Conservation (phyloP, 768 basidiomycete species). For the Boletus reticulatus region DNA sequence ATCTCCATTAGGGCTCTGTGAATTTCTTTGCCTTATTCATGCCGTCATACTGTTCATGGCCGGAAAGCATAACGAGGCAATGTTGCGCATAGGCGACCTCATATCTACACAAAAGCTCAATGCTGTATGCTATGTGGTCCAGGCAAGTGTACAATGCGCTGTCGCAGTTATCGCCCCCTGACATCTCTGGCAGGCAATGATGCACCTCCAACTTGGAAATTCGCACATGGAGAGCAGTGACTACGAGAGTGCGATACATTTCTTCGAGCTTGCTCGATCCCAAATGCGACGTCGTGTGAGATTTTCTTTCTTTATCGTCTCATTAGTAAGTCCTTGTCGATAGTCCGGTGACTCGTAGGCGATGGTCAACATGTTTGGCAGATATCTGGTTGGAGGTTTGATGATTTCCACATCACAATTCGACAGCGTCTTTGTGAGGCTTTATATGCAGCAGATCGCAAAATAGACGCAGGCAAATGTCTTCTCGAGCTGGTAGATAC, state of each 20-base stretch:
- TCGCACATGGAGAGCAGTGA: neutral
- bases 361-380: neutral
- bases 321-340: neutral
- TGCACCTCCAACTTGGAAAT: neutral
- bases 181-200: too few relatives aligned
- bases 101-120: fast-evolving
- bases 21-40: too few relatives aligned
- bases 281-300: neutral
- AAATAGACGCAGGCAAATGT: neutral
- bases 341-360: neutral
- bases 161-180: too few relatives aligned
- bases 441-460: neutral
- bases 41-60: too few relatives aligned
- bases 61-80: too few relatives aligned
- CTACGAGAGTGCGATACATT: neutral
- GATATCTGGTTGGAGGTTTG: neutral
- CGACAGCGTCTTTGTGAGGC: neutral
- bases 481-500: neutral
- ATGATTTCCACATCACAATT: neutral
- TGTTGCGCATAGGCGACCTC: too few relatives aligned
- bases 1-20: too few relatives aligned
- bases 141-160: too few relatives aligned
- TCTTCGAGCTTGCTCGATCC: neutral
- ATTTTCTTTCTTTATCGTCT: neutral
- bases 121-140: too few relatives aligned